Percentiles rank a stretch among this genome's conserved stretches.
phyloP scores from a whole-genome alignment of 169 alveolate genomes.

The Theileria sp. region DNA sequence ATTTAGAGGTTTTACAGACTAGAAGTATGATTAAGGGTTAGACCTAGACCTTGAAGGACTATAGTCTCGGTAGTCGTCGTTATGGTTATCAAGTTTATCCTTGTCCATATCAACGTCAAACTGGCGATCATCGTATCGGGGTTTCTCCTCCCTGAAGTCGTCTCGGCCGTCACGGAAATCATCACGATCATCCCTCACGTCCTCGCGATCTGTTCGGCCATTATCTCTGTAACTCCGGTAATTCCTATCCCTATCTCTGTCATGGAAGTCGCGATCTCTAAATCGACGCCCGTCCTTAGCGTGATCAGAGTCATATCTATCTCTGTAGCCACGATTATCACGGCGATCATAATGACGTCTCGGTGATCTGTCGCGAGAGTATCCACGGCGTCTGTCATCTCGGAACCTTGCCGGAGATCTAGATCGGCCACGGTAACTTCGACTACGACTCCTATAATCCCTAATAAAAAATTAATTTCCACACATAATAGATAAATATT shows the following conservation, averaged over 20 bases:
- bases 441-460: not conserved
- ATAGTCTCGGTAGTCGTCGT: conserved; percentile 3
- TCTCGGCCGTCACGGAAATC: conserved; percentile 10
- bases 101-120: conserved; percentile 6
- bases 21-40: not conserved
- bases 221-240: conserved; percentile 21
- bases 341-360: conserved; percentile 25
- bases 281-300: not conserved
- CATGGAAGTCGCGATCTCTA: conserved; percentile 14
- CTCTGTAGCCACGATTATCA: conserved; percentile 32
- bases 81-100: not conserved
- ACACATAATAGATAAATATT: not conserved
- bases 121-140: not conserved
- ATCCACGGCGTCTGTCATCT: conserved; percentile 37
- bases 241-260: conserved; percentile 2
- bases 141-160: not conserved
- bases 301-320: not conserved
- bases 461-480: not conserved
- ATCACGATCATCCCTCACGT: conserved; percentile 37
- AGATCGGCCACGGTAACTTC: conserved; percentile 14
- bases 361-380: conserved; percentile 39
- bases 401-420: conserved; percentile 54
- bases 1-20: not conserved
- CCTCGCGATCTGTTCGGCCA: conserved; percentile 2
- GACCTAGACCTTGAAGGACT: conserved; percentile 8